Evolutionary conservation across 352 stramenopile genomes (phyloP).

Genomic region (Phytophthora foliorum): DNA sequence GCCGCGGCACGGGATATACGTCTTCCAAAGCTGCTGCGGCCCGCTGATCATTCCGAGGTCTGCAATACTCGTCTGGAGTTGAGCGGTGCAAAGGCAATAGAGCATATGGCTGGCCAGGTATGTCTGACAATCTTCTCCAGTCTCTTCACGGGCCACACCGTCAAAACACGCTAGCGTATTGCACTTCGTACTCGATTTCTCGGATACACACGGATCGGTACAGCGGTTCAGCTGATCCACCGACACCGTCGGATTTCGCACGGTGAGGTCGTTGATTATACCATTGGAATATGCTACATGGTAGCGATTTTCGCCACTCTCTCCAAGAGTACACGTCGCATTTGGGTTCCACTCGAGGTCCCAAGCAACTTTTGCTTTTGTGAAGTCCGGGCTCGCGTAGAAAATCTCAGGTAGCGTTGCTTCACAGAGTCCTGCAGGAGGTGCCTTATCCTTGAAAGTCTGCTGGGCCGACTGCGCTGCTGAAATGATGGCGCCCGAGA

Average conservation of each 20-base stretch:
- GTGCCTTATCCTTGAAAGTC: constrained; percentile 77
- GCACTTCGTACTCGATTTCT: constrained; percentile 60
- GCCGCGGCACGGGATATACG: constrained; percentile 59
- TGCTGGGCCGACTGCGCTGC: constrained; percentile 76
- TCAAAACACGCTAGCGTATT: constrained; percentile 79
- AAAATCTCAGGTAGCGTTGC: constrained; percentile 63
- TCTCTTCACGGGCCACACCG: constrained; percentile 36
- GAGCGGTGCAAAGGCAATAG: constrained; percentile 77
- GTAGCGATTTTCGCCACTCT: constrained; percentile 45
- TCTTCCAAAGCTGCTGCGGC: constrained; percentile 60
- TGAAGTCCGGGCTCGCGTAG: constrained; percentile 52
- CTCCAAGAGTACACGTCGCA: constrained; percentile 46
- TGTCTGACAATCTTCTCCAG: constrained; percentile 58
- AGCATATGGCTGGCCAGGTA: constrained; percentile 72
- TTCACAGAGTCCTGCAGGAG: constrained; percentile 66
- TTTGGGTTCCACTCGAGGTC: constrained; percentile 65
- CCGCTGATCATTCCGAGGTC: constrained; percentile 63
- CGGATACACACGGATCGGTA: constrained; percentile 66
- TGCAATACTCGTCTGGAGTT: constrained; percentile 56
- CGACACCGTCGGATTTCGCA: constrained; percentile 8
- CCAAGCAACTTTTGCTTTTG: constrained; percentile 49
- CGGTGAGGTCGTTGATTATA: constrained; percentile 48
- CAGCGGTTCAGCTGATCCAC: constrained; percentile 47
- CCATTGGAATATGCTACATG: constrained; percentile 76
- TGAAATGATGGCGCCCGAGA: constrained; percentile 81